Conservation (phyloP, 2,329 filamentous ascomycete species). For the Tolypocladium nubicola region DNA sequence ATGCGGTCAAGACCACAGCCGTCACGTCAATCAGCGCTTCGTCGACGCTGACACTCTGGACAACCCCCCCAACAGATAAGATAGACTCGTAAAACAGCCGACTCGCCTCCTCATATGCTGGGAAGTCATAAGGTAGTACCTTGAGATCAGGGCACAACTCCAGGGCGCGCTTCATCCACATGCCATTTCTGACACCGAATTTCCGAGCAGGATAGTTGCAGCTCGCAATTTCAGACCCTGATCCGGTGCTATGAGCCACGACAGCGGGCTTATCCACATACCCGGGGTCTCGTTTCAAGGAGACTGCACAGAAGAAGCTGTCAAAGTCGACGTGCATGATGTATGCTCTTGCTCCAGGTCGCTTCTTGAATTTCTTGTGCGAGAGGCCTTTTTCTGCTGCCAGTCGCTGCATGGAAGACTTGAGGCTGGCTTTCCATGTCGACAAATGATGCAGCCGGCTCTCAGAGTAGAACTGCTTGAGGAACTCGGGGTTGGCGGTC, state of each 20-base stretch:
- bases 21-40: slow-evolving; percentile 87
- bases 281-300: slow-evolving; percentile 65
- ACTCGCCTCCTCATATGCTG: slow-evolving; percentile 87
- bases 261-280: slow-evolving; percentile 70
- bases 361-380: slow-evolving; percentile 35
- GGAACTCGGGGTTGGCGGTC: slow-evolving; percentile 83
- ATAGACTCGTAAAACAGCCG: slow-evolving; percentile 79
- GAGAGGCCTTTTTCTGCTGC: slow-evolving; percentile 55
- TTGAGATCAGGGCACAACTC: slow-evolving; percentile 78
- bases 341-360: slow-evolving; percentile 61
- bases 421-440: slow-evolving; percentile 92
- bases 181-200: slow-evolving; percentile 89
- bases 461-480: slow-evolving; percentile 91
- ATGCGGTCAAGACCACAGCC: slow-evolving; percentile 51
- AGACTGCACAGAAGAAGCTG: slow-evolving; percentile 95
- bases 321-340: slow-evolving; percentile 97
- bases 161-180: slow-evolving; percentile 95
- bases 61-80: slow-evolving; percentile 64
- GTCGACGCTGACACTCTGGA: slow-evolving; percentile 95
- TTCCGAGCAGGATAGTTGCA: slow-evolving; percentile 89
- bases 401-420: slow-evolving; percentile 74
- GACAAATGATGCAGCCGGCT: slow-evolving; percentile 91
- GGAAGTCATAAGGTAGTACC: slow-evolving; percentile 91
- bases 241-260: slow-evolving; percentile 77
- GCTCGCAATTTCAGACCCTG: slow-evolving; percentile 88